Conservation (phyloP, 305 asterid genomes). For the Fraxinus sp. region DNA sequence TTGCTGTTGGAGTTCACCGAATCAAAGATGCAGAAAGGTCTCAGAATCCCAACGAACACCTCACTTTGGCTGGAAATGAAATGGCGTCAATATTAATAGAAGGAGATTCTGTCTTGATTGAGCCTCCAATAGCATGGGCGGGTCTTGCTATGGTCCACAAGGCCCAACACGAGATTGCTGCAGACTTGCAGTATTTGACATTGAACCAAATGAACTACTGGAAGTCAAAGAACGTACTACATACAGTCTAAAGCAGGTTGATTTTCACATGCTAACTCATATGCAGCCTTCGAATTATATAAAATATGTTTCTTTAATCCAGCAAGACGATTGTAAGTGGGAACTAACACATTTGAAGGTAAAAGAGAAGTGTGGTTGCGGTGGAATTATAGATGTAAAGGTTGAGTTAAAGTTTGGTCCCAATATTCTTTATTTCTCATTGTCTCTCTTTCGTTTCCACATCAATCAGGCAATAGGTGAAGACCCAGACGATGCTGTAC, state of each 20-base stretch:
- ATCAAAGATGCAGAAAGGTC: constrained; percentile 92
- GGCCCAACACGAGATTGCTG: constrained; percentile 92
- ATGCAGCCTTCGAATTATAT: too few relatives aligned
- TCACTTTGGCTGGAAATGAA: constrained; percentile 95
- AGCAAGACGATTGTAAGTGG: background rate
- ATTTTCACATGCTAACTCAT: constrained; percentile 11
- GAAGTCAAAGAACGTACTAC: constrained; percentile 85
- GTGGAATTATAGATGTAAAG: background rate
- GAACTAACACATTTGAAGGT: background rate
- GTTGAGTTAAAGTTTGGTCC: constrained; percentile 8
- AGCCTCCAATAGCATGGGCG: constrained; percentile 87
- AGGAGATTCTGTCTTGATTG: constrained; percentile 71
- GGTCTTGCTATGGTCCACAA: constrained; percentile 94
- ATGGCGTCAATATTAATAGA: constrained; percentile 94
- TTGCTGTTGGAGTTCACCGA: constrained; percentile 88
- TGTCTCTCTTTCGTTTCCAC: background rate
- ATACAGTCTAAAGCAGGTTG: constrained; percentile 86
- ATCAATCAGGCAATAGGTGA: constrained; percentile 74
- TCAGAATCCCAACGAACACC: constrained; percentile 90
- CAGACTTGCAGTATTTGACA: constrained; percentile 87
- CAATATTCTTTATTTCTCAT: constrained; percentile 17
- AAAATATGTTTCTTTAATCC: background rate
- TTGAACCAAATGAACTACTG: constrained; percentile 62
- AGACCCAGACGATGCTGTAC: constrained; percentile 92
- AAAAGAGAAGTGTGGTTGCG: background rate